Evolutionary conservation across 169 alveolate species (phyloP), one percentile per base, ranked within the genome.

Genomic region (Eimeria falciformis): DNA sequence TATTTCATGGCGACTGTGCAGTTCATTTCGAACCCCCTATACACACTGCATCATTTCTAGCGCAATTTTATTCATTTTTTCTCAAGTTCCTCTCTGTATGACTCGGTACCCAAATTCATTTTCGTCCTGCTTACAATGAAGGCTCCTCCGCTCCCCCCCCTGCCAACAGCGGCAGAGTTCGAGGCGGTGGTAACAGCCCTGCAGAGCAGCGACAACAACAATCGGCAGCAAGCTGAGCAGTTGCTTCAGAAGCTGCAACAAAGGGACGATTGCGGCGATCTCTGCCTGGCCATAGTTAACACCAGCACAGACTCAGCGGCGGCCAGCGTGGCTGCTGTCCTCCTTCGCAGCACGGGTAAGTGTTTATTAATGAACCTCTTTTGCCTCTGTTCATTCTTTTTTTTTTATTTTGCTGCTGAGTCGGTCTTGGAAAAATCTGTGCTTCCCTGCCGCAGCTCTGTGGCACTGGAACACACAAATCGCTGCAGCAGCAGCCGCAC

Each of bases 401-500:
- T 53, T 53, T 1, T 53, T 11, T 53, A 0, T 4, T 62, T 43
- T 40, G 43, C 85, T 75, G 40, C 40, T 1, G 40, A 33, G 4
- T 0, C 2, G 40, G 40, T n/a, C 40, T 33, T 33, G 40, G 0
- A 33, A 33, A 33, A 2, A 33, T 1, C 2, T 33, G 0, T 33
- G 40, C 2, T 33, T 33, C 40, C 40, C 40, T 33, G 40, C 40
- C 2, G 85, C 85, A 75, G 85, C 85, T 3, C 45, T 75, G 45
- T 75, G 85, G 85, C 85, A 75, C 65, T 75, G 85, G 85, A 75
- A 75, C n/a, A 65, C 85, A 14, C 65, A 40, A 14, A 14, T 75
- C 7, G 85, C 85, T 5, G 85, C 85, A n/a, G 37, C 58, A 17
- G 65, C 66, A 75, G 85, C 85, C 43, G 58, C 85, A 46, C 9